Percentiles rank a stretch among this genome's conserved stretches.
phyloP scores from a whole-genome alignment of 768 basidiomycete genomes.

The Piloderma croceum region DNA sequence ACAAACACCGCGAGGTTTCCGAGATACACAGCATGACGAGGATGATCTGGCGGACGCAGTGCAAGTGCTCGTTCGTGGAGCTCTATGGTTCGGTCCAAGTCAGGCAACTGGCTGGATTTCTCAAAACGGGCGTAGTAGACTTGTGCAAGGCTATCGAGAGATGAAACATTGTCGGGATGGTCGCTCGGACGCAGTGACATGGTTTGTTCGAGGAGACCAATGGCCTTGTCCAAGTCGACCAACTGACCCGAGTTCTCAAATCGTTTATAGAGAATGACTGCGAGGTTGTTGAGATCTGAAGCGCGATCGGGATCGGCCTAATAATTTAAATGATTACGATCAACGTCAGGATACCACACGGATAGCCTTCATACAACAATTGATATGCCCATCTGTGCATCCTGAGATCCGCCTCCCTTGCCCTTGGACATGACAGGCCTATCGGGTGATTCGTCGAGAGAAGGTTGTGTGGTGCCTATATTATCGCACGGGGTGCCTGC shows the following conservation, averaged over 20 bases:
- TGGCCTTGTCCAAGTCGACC: slow-evolving; percentile 16
- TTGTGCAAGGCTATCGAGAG: slow-evolving; percentile 15
- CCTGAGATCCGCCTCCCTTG: too few species aligned
- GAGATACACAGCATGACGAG: neutral
- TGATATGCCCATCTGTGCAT: too few species aligned
- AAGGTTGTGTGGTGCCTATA: too few species aligned
- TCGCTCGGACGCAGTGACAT: slow-evolving; percentile 8
- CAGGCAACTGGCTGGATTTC: neutral
- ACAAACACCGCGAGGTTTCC: neutral
- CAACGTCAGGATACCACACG: too few species aligned
- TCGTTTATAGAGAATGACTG: slow-evolving; percentile 8
- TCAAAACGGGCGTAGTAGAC: too few species aligned
- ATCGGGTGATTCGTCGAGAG: too few species aligned
- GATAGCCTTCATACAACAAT: too few species aligned
- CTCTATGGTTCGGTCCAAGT: slow-evolving; percentile 1
- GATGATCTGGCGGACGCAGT: neutral
- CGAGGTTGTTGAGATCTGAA: too few species aligned
- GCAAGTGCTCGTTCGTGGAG: slow-evolving; percentile 1
- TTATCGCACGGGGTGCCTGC: too few species aligned
- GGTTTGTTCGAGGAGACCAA: slow-evolving; percentile 7
- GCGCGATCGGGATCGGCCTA: too few species aligned
- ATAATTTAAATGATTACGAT: too few species aligned
- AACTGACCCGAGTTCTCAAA: slow-evolving; percentile 15
- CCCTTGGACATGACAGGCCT: too few species aligned
- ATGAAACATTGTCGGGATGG: slow-evolving; percentile 1